A percentile compares a stretch with the other conserved stretches of the same genome.
Evolutionary conservation across 164 flowering plant genomes (phyloP).

Genomic region (Kingdonia uniflora): DNA sequence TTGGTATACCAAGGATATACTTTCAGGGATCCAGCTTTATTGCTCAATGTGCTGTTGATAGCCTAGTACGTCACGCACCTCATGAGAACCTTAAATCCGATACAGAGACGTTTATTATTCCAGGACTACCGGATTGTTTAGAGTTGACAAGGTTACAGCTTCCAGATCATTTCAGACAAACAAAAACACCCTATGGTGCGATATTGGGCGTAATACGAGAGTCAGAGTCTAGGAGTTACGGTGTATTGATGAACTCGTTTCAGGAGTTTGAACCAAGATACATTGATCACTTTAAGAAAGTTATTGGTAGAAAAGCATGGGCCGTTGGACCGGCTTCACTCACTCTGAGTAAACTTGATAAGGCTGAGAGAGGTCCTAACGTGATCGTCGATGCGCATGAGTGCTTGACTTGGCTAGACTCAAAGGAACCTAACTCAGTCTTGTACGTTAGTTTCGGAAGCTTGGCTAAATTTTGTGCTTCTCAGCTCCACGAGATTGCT

Average conservation of each 20-base stretch:
- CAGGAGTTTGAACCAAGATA: slow-evolving; percentile 18
- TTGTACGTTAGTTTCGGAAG: slow-evolving; percentile 46
- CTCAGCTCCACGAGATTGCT: slow-evolving; percentile 36
- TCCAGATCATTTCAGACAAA: slow-evolving; percentile 4
- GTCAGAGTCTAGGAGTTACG: slow-evolving; percentile 25
- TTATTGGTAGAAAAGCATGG: slow-evolving; percentile 16
- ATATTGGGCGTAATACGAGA: slow-evolving; percentile 12
- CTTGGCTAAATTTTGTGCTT: slow-evolving; percentile 13
- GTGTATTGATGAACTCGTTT: slow-evolving; percentile 28
- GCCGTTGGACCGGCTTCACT: slow-evolving; percentile 23
- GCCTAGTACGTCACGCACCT: slow-evolving; percentile 3
- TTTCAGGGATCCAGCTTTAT: slow-evolving; percentile 28
- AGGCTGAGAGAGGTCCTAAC: slow-evolving; percentile 28
- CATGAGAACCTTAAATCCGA: slow-evolving; percentile 15
- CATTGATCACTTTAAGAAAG: slow-evolving; percentile 12
- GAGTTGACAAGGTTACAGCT: slow-evolving; percentile 24
- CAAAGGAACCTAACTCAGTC: slow-evolving; percentile 25
- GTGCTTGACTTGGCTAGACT: slow-evolving; percentile 31
- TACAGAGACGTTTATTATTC: slow-evolving; percentile 22
- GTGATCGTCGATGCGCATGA: slow-evolving; percentile 12
- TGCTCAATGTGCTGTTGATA: slow-evolving; percentile 10
- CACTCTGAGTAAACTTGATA: slow-evolving; percentile 21
- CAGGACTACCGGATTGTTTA: slow-evolving; percentile 23
- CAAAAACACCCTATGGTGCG: no score
- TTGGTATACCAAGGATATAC: slow-evolving; percentile 30